Evolutionary conservation across 164 flowering plant species (phyloP).

Genomic region (Malania oleifera): DNA sequence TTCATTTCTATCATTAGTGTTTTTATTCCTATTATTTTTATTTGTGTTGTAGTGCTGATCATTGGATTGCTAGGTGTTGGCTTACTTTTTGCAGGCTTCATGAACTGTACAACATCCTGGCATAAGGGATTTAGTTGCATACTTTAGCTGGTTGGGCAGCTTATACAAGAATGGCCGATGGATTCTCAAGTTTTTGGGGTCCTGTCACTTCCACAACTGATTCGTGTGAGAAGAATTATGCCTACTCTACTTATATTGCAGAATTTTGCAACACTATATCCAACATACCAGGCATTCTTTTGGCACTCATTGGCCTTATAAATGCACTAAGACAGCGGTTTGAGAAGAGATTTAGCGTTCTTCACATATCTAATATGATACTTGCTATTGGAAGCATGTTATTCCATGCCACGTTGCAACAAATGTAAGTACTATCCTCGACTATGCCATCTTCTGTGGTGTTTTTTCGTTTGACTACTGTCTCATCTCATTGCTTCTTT

Average conservation of each 20-base stretch:
- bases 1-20: no score
- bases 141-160: not conserved
- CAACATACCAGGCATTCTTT: conserved; percentile 59
- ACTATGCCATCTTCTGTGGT: not conserved
- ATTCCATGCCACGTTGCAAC: conserved; percentile 76
- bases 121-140: not conserved
- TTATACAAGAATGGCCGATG: conserved; percentile 48
- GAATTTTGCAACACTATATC: conserved; percentile 81
- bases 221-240: conserved; percentile 79
- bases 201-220: conserved; percentile 81
- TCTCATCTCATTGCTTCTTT: not conserved
- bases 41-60: not conserved
- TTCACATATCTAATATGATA: conserved; percentile 78
- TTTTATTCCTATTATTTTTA: no score
- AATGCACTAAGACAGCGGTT: conserved; percentile 74
- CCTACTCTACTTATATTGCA: conserved; percentile 64
- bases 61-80: not conserved
- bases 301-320: conserved; percentile 71
- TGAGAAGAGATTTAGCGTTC: conserved; percentile 82
- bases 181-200: conserved; percentile 76
- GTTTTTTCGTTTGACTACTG: not conserved
- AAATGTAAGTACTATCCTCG: conserved; percentile 44
- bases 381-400: conserved; percentile 82
- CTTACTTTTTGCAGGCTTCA: conserved; percentile 2
- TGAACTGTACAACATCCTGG: not conserved